phyloP scores from a whole-genome alignment of 306 rosid species.

The Dicorynia guianensis region DNA sequence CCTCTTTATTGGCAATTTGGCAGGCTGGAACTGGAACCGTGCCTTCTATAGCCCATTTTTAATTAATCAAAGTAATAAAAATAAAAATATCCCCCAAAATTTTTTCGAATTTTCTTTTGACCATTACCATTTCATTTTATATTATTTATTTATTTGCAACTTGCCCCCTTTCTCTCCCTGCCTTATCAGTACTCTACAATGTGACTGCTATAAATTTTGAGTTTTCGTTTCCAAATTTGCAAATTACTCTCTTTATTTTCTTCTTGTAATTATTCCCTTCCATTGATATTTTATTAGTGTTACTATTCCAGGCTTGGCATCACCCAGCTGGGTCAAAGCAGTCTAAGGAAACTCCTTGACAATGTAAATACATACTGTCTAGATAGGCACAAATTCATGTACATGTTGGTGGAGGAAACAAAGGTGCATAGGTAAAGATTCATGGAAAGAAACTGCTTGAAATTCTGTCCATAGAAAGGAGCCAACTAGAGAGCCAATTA shows the following conservation, averaged over 20 bases:
- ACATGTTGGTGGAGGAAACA: conserved; percentile 41
- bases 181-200: neutral
- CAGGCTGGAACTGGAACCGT: neutral
- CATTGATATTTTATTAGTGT: too few species aligned
- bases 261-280: neutral
- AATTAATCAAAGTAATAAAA: too few species aligned
- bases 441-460: neutral
- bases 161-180: neutral
- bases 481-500: neutral
- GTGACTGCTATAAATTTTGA: neutral
- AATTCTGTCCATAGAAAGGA: neutral
- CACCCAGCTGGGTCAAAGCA: neutral
- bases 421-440: conserved; percentile 19
- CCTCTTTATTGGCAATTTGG: neutral
- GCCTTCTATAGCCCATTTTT: neutral
- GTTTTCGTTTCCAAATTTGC: neutral
- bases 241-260: neutral
- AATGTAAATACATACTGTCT: conserved; percentile 15
- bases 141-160: neutral
- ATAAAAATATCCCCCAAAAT: too few species aligned
- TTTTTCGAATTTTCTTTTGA: neutral
- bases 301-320: neutral
- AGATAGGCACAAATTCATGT: neutral
- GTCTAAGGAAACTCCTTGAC: conserved; percentile 3
- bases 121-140: neutral